Conservation (phyloP, 257 asterid genomes). For the Buddleja alternifolia region DNA sequence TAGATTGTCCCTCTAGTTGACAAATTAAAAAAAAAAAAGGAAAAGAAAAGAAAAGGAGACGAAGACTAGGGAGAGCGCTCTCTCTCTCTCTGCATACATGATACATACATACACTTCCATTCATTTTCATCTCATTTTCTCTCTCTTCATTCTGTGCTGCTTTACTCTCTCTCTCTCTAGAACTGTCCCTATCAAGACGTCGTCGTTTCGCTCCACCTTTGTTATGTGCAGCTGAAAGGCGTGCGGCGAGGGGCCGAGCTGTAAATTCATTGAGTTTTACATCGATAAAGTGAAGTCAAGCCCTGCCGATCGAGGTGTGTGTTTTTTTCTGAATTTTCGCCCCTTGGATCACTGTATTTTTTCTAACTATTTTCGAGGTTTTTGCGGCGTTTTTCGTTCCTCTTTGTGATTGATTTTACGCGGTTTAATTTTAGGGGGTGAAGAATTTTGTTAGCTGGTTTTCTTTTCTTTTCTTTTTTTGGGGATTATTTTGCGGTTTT, state of each 20-base stretch:
- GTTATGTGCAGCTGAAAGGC: constrained; percentile 28
- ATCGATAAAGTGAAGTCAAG: constrained; percentile 42
- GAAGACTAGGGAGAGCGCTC: constrained; percentile 29
- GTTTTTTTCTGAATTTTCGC: constrained; percentile 22
- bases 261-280: constrained; percentile 29
- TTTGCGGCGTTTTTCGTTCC: background rate
- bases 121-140: constrained; percentile 26
- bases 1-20: background rate
- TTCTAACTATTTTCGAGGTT: constrained; percentile 16
- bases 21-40: background rate
- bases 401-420: background rate
- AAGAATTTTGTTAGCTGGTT: background rate
- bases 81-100: too few species aligned
- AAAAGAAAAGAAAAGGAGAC: constrained; percentile 22
- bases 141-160: constrained; percentile 21
- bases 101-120: constrained; percentile 24
- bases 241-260: constrained; percentile 24
- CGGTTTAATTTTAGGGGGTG: background rate
- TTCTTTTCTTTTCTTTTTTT: background rate
- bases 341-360: constrained; percentile 35
- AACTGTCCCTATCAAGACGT: constrained; percentile 34
- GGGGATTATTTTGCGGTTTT: background rate
- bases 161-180: constrained; percentile 36
- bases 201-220: constrained; percentile 27
- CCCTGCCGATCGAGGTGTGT: constrained; percentile 58